A percentile compares a stretch with the other conserved stretches of the same genome.
Evolutionary conservation across 257 asterid genomes (phyloP).

Genomic region (Solanum okadae): DNA sequence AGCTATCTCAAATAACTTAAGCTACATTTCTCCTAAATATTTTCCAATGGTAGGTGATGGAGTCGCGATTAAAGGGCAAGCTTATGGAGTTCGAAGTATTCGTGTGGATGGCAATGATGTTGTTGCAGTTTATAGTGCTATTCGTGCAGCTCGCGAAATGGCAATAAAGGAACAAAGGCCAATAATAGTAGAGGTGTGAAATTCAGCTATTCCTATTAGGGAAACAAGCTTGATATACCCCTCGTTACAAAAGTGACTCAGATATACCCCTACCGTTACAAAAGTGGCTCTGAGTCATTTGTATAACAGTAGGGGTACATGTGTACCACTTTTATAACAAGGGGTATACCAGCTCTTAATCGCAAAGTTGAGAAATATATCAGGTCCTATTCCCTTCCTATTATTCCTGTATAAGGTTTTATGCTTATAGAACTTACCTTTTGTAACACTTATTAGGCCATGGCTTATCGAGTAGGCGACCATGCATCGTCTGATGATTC

Average conservation of each 20-base stretch:
- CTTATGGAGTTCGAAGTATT: constrained; percentile 70
- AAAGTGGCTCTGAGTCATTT: no score
- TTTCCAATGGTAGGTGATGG: constrained; percentile 63
- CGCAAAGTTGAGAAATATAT: no score
- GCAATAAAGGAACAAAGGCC: constrained; percentile 61
- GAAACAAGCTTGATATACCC: no score
- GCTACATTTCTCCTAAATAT: background rate
- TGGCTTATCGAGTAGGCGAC: constrained; percentile 78
- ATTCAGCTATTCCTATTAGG: background rate
- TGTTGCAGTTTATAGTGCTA: constrained; percentile 62
- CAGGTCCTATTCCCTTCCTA: no score
- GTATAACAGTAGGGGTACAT: no score
- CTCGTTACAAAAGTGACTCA: no score
- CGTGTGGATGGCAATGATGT: constrained; percentile 84
- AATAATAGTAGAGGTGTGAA: constrained; percentile 76
- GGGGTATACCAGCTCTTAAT: no score
- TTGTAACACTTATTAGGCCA: constrained; percentile 28
- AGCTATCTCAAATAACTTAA: background rate
- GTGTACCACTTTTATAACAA: no score
- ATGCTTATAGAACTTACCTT: background rate
- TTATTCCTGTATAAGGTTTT: background rate
- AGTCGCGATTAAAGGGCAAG: constrained; percentile 68
- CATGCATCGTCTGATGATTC: constrained; percentile 91
- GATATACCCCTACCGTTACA: no score
- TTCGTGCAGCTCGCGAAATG: constrained; percentile 70